Conservation (phyloP, 768 basidiomycete species). For the Cystofilobasidium capitatum region DNA sequence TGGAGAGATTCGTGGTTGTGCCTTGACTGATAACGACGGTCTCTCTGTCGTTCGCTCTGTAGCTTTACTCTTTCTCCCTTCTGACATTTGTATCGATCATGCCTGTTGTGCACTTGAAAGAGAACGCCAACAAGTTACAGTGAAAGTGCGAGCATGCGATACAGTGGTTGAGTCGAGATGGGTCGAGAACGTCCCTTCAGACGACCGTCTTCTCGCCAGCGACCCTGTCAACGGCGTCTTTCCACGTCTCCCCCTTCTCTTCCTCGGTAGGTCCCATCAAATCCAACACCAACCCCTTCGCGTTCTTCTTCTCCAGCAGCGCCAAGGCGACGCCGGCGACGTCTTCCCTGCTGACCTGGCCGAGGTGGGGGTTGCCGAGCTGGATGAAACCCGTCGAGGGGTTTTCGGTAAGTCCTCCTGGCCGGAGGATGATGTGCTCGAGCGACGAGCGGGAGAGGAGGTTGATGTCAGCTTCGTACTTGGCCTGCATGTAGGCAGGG, state of each 20-base stretch:
- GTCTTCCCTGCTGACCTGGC: not conserved
- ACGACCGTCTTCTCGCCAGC: not conserved
- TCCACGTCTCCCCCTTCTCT: not conserved
- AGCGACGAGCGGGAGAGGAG: not conserved
- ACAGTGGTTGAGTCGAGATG: too few relatives aligned
- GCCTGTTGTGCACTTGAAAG: too few relatives aligned
- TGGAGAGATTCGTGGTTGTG: not conserved
- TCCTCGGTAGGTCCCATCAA: not conserved
- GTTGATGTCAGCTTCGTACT: not conserved
- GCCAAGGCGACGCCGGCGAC: not conserved
- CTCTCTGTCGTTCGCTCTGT: too few relatives aligned
- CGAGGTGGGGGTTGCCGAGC: not conserved
- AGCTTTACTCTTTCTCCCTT: too few relatives aligned
- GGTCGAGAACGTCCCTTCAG: too few relatives aligned
- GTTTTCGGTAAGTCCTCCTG: not conserved
- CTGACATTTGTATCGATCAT: too few relatives aligned
- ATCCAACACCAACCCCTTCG: not conserved
- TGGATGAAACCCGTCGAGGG: not conserved
- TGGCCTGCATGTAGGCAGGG: not conserved
- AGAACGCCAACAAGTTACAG: too few relatives aligned
- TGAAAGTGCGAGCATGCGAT: too few relatives aligned
- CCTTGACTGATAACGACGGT: too few relatives aligned
- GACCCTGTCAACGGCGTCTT: not conserved
- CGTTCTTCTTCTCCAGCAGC: not conserved
- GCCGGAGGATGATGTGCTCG: not conserved